These are phyloP conservation scores for Maudiozyma serrabonitensis DNA, from an alignment of 805 yeast species.

Conservation along the genomic window DNA sequence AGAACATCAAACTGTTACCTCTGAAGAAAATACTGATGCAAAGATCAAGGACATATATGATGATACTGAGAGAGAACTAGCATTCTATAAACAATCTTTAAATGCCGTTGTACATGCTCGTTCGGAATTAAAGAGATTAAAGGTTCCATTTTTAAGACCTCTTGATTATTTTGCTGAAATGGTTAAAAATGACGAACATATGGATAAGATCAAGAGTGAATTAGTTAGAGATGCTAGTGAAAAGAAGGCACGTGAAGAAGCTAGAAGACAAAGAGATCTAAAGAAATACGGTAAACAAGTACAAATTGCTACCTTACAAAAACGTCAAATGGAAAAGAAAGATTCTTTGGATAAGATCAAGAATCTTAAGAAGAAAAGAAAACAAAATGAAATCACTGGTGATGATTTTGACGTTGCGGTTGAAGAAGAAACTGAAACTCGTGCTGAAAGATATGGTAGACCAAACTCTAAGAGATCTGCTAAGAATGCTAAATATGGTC, in stretches of 20 bases:
- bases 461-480: slow-evolving; percentile 60
- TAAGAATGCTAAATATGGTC: slow-evolving; percentile 65
- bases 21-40: slow-evolving; percentile 49
- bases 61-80: slow-evolving; percentile 91
- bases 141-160: slow-evolving; percentile 87
- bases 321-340: slow-evolving; percentile 85
- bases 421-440: slow-evolving; percentile 49
- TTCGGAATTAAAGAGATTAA: slow-evolving; percentile 50
- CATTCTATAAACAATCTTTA: slow-evolving; percentile 89
- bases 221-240: slow-evolving; percentile 69
- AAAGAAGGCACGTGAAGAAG: slow-evolving; percentile 86
- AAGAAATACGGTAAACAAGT: slow-evolving; percentile 98
- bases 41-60: slow-evolving; percentile 82
- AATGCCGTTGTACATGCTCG: slow-evolving; percentile 73
- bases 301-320: slow-evolving; percentile 85
- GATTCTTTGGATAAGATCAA: slow-evolving; percentile 86
- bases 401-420: slow-evolving; percentile 73
- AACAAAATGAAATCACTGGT: slow-evolving; percentile 51
- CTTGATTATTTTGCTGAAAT: slow-evolving; percentile 95
- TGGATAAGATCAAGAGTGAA: slow-evolving; percentile 84
- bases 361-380: slow-evolving; percentile 82
- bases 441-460: slow-evolving; percentile 8
- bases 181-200: slow-evolving; percentile 96
- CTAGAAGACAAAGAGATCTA: slow-evolving; percentile 85
- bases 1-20: slow-evolving; percentile 72